These are phyloP conservation scores for Phytophthora foliorum DNA, from an alignment of 352 stramenopile genomes.

Conservation along the genomic window DNA sequence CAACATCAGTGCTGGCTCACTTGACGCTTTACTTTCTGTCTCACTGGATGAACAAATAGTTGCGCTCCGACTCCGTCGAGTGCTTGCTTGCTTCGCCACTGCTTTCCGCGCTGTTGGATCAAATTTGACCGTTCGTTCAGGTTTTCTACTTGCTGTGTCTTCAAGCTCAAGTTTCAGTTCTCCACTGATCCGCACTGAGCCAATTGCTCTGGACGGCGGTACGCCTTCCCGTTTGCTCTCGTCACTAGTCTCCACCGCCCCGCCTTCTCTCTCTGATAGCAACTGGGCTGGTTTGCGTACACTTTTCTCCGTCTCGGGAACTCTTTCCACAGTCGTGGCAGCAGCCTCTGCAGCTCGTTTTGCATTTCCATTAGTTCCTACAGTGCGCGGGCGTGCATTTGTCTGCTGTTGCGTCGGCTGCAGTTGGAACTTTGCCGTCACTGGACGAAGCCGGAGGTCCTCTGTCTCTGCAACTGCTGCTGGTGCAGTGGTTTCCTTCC, in stretches of 20 bases:
- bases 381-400: neutral
- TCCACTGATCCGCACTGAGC: neutral
- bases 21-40: neutral
- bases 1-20: neutral
- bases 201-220: neutral
- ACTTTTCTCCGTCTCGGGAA: neutral
- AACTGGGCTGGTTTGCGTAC: neutral
- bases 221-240: neutral
- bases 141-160: neutral
- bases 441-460: neutral
- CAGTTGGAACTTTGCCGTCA: neutral
- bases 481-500: neutral
- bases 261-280: neutral
- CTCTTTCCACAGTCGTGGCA: neutral
- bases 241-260: neutral
- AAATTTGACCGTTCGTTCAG: neutral
- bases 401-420: neutral
- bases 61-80: neutral
- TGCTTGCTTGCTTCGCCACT: neutral
- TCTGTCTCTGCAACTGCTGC: neutral
- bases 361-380: neutral
- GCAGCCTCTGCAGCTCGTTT: neutral
- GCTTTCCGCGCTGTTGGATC: neutral
- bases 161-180: neutral
- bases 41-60: neutral